Base-by-base conservation (phyloP, 1,139 yeast species). In the Suhomyces choctaworum region DNA sequence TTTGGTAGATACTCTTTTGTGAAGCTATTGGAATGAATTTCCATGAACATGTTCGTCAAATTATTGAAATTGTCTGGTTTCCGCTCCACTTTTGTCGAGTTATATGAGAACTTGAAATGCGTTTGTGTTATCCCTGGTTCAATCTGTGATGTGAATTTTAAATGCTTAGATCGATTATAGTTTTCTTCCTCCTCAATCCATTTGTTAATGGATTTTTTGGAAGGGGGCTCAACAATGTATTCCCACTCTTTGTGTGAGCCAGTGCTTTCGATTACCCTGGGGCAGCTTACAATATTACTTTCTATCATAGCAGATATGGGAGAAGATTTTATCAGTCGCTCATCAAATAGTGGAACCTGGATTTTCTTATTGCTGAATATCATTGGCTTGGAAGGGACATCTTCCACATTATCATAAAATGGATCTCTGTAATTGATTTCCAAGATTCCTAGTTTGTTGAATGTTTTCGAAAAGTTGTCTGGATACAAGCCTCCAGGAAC, bases 301-400 rank as follows among this genome's bases (percentile, higher is more conserved):
- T 36, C 38, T 3, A 53, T 40, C 22, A 29, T 32, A 13, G 32
- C 28, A 5, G 56, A 47, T 32, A 51, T 36, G 4, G 46, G 44
- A 12, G 55, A 34, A 2, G 33, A 33, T 3, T 46, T 45, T 1
- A 52, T 25, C 19, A 37, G 33, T 2, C 39, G 36, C 3, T 45
- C 48, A 27, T 53, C 51, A 8, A 42, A 38, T 5, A 54, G 47
- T 0, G 72, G 70, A 2, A 80, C 57, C 1, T 53, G 62, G 42
- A 80, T 79, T 45, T 74, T 77, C 40, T 72, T 77, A 14, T 89
- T 89, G 0, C 90, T 89, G 58, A 79, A 81, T 2, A 76, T 58
- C 40, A 81, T 70, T 0, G 94, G 81, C 17, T 62, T 64, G 1
- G 58, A 35, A 2, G 82, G 81, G 4, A 76, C 62, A 45, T 84